phyloP scores from a whole-genome alignment of 2,329 filamentous ascomycete species.

The Metarhizium robertsii region DNA sequence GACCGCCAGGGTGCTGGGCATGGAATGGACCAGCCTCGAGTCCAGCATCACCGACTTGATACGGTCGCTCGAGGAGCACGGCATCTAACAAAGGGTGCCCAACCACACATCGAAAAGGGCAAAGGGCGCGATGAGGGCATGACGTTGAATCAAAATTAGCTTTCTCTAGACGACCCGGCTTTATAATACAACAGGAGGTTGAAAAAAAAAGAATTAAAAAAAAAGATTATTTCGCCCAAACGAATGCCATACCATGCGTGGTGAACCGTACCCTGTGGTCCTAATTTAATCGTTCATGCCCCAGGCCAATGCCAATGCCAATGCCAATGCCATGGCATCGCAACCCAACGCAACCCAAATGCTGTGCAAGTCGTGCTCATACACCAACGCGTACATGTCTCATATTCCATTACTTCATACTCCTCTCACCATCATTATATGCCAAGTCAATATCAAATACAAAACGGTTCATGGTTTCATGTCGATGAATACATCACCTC shows the following conservation, averaged over 20 bases:
- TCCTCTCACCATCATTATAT: background rate
- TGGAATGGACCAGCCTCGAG: conserved; percentile 4
- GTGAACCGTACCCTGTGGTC: background rate
- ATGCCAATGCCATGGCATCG: background rate
- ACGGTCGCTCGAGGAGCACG: conserved; percentile 47
- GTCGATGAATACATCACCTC: background rate
- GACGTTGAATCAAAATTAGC: background rate
- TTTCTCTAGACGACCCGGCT: background rate
- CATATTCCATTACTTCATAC: background rate
- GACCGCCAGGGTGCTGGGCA: background rate
- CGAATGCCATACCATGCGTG: background rate
- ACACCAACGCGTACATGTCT: background rate
- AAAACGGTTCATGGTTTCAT: background rate
- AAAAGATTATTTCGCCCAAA: background rate
- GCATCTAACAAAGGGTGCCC: conserved; percentile 9
- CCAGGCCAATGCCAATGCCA: background rate
- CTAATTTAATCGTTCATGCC: too few relatives aligned
- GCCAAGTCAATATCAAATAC: background rate
- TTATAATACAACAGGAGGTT: background rate
- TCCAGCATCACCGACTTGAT: conserved; percentile 50
- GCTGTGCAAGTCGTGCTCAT: background rate
- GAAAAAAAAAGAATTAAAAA: too few relatives aligned
- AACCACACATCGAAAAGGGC: background rate
- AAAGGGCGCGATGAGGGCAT: background rate
- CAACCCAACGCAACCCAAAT: background rate